Evolutionary conservation across 2,329 filamentous ascomycete species (phyloP).

Genomic region (Ophiostoma populinum): DNA sequence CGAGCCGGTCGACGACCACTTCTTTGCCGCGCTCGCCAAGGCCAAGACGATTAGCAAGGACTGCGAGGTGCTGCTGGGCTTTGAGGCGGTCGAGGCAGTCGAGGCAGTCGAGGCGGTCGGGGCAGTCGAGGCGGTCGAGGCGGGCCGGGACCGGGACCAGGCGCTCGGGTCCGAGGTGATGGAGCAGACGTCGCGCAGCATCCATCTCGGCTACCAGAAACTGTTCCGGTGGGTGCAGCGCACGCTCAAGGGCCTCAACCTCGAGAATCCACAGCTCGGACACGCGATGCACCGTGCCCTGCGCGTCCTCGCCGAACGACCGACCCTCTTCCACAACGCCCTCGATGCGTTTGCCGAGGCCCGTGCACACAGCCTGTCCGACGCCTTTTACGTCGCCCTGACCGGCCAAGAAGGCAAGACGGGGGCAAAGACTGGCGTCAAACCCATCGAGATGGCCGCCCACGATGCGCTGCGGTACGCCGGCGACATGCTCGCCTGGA

Average conservation of each 20-base stretch:
- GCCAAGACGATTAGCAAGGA: conserved; percentile 80
- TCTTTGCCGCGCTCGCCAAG: conserved; percentile 61
- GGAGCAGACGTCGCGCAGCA: conserved; percentile 70
- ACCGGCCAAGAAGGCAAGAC: conserved; percentile 45
- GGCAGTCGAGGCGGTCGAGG: too few relatives aligned
- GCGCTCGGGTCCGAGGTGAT: conserved; percentile 77
- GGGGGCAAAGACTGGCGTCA: conserved; percentile 27
- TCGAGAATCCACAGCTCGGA: conserved; percentile 88
- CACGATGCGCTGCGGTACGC: conserved; percentile 86
- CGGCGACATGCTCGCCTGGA: conserved; percentile 95
- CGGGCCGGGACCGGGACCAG: too few relatives aligned
- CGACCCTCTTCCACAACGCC: conserved; percentile 81
- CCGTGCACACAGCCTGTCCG: conserved; percentile 68
- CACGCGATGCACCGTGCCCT: conserved; percentile 68
- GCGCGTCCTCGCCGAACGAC: conserved; percentile 73
- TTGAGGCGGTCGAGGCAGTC: conserved; percentile 82
- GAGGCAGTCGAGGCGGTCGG: too few relatives aligned
- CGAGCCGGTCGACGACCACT: conserved; percentile 69
- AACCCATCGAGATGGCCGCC: conserved; percentile 85
- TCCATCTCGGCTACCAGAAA: conserved; percentile 87
- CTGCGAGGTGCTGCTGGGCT: conserved; percentile 74
- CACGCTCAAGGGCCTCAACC: conserved; percentile 79
- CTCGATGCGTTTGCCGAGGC: conserved; percentile 87
- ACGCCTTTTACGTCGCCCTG: conserved; percentile 75
- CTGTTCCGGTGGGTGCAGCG: conserved; percentile 89